Base-by-base conservation (phyloP, 148 eudicot species). In the Vaccinium vitisidaea region DNA sequence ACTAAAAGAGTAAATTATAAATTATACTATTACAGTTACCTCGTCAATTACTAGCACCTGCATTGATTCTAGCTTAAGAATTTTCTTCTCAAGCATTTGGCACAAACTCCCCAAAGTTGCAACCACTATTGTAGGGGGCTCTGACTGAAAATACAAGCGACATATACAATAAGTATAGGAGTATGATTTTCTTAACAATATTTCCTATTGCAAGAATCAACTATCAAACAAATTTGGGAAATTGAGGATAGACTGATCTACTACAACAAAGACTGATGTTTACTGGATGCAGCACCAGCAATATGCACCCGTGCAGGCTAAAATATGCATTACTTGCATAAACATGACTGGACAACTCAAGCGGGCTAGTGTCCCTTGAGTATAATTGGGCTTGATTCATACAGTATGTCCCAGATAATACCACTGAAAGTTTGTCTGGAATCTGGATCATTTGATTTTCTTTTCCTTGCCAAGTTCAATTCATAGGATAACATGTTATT, bases 91-190 rank as follows among this genome's bases (percentile, higher is more conserved):
- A 71, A 93, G 92, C 99, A 96, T 96, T 85, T 91, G 96, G 92
- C 95, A 92, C 89, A 96, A 90, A 85, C 98, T 93, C 63, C 91
- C 87, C 87, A 95, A 83, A 75, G 99, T 96, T 74, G 98, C 97
- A 87, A 97, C 94, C 84, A 95, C 92, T 83, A 97, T 86, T 23
- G 93, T 88, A 43, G 99, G 99, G 78, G 99, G 98, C 86, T 97
- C 99, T 27, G 93, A 98, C 98, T 97, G 92, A 74, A 82, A 86
- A 61, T 53, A 73, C 27, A 46, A 75, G 74, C 18, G 7, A 65
- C 18, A 53, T 32, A 74, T 79, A 23, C 54, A 23, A 71, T 32
- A 8, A 25, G 59, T 70, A 83, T 25, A 27, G 43, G 74, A 69
- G 49, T 6, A 10, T 63, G 39, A 7, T 70, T 48, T 59, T 21